Evolutionary conservation across 352 stramenopile species (phyloP).

Genomic region (Phytopythium boreale): DNA sequence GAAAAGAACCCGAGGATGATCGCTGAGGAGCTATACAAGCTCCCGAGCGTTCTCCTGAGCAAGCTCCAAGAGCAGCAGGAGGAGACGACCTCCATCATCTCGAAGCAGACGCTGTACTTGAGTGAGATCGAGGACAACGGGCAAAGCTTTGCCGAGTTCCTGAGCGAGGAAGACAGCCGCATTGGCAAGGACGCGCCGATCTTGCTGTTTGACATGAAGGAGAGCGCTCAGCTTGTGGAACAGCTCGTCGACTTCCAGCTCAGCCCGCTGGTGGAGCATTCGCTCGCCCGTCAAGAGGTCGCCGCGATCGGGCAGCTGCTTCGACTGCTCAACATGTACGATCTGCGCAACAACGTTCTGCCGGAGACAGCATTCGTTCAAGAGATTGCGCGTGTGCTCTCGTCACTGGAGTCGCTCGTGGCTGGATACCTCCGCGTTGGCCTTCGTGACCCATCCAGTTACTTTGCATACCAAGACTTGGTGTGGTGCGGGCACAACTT

Average conservation of each 20-base stretch:
- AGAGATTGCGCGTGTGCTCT: slow-evolving; percentile 33
- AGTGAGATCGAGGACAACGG: slow-evolving; percentile 59
- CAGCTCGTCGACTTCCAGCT: slow-evolving; percentile 78
- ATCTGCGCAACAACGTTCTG: slow-evolving; percentile 9
- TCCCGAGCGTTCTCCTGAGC: slow-evolving; percentile 55
- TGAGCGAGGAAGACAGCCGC: slow-evolving; percentile 53
- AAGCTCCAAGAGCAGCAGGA: slow-evolving; percentile 56
- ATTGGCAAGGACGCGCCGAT: slow-evolving; percentile 77
- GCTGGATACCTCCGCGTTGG: slow-evolving; percentile 49
- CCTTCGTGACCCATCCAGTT: slow-evolving; percentile 57
- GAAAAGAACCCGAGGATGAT: slow-evolving; percentile 29
- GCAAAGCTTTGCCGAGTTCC: slow-evolving; percentile 47
- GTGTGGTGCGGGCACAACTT: slow-evolving; percentile 82
- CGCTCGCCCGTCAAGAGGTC: slow-evolving; percentile 61
- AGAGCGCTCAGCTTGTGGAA: slow-evolving; percentile 59
- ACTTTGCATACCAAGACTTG: slow-evolving; percentile 81
- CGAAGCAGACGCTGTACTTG: slow-evolving; percentile 71
- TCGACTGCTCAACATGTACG: slow-evolving; percentile 53
- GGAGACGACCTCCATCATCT: slow-evolving; percentile 52
- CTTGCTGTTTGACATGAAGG: slow-evolving; percentile 79
- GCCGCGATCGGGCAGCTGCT: slow-evolving; percentile 54
- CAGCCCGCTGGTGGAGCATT: slow-evolving; percentile 69
- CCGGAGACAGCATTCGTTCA: slow-evolving; percentile 5
- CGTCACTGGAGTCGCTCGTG: slow-evolving; percentile 48
- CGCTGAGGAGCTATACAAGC: slow-evolving; percentile 63